Conservation (phyloP, 1,139 yeast genomes). For the Candida sp. region DNA sequence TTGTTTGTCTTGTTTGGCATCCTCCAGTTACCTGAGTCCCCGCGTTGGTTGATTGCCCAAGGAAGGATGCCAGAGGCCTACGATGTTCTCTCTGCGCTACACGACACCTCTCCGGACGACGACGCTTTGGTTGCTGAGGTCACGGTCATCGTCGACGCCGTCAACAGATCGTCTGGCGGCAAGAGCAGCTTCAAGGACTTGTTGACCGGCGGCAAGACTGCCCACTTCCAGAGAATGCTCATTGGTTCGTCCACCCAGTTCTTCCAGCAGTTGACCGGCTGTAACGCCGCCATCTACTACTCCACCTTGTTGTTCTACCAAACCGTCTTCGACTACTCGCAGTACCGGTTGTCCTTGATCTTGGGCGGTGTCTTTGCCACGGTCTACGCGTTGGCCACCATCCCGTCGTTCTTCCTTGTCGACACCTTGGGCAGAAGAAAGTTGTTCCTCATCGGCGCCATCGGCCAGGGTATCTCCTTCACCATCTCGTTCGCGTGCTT, state of each 20-base stretch:
- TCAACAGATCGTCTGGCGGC: conserved; percentile 39
- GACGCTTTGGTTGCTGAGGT: conserved; percentile 50
- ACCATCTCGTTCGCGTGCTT: conserved; percentile 48
- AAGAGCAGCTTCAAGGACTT: conserved; percentile 53
- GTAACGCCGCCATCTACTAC: conserved; percentile 72
- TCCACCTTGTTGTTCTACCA: conserved; percentile 68
- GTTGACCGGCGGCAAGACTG: conserved; percentile 61
- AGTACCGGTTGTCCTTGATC: conserved; percentile 55
- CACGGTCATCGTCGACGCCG: conserved; percentile 45
- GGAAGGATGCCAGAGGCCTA: conserved; percentile 56
- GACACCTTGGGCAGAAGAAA: conserved; percentile 75
- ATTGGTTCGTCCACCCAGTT: conserved; percentile 64
- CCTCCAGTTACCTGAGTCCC: conserved; percentile 63
- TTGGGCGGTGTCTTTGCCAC: conserved; percentile 71
- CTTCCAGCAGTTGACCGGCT: conserved; percentile 66
- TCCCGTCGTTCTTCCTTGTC: conserved; percentile 66
- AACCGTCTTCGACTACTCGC: conserved; percentile 42
- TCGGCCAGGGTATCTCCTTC: conserved; percentile 49
- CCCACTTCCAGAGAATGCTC: conserved; percentile 57
- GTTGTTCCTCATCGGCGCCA: conserved; percentile 53
- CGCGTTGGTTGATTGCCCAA: conserved; percentile 70
- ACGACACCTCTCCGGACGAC: conserved; percentile 40
- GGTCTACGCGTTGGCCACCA: conserved; percentile 62
- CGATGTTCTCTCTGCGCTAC: conserved; percentile 43
- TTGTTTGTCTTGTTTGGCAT: conserved; percentile 38